Conservation (phyloP, 257 asterid species). For the Solanum pennellii region DNA sequence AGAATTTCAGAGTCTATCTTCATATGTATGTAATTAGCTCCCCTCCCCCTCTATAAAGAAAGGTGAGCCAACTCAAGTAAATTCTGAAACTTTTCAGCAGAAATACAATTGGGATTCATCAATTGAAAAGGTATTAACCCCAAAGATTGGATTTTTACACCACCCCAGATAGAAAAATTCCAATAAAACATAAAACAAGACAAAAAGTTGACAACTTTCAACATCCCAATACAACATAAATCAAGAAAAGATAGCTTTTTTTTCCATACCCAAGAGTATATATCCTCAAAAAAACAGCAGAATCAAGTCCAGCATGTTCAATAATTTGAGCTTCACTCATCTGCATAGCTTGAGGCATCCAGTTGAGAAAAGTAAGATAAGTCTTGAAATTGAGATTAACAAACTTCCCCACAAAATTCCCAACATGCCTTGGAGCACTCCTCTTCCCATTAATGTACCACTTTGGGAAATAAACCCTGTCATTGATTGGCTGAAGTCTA, state of each 20-base stretch:
- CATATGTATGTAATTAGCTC: background rate
- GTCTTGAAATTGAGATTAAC: constrained; percentile 68
- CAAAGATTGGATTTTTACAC: background rate
- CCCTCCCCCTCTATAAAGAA: background rate
- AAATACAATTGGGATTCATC: background rate
- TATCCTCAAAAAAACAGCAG: constrained; percentile 93
- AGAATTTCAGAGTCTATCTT: background rate
- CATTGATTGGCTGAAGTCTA: constrained; percentile 90
- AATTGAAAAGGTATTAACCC: background rate
- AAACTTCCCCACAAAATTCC: constrained; percentile 66
- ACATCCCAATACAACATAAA: background rate
- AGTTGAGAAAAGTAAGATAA: constrained; percentile 79
- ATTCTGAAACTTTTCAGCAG: background rate
- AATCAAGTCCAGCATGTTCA: constrained; percentile 91
- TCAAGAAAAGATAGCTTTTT: background rate
- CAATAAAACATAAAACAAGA: background rate
- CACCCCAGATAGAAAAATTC: background rate
- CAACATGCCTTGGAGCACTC: constrained; percentile 47
- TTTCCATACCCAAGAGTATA: constrained; percentile 69
- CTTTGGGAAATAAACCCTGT: constrained; percentile 88
- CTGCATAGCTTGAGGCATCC: constrained; percentile 98
- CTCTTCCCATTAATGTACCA: constrained; percentile 88
- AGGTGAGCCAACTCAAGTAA: background rate
- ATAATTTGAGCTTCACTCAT: constrained; percentile 80
- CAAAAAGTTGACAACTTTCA: background rate